Evolutionary conservation across 2,329 filamentous ascomycete genomes (phyloP).

Genomic region (Fusarium goolgardi): DNA sequence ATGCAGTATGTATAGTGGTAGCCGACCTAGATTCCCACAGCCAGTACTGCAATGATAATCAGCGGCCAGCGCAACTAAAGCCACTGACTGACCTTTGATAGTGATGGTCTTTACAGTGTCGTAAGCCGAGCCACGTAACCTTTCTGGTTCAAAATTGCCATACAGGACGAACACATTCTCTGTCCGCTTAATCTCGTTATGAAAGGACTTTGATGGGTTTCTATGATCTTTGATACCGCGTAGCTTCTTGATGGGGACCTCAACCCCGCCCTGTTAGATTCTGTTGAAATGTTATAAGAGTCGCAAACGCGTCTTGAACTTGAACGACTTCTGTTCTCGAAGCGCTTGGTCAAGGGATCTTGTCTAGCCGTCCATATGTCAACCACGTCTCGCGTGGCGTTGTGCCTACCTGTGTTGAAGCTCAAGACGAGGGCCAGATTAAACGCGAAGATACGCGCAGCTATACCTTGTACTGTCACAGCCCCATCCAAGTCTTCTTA

Average conservation of each 20-base stretch:
- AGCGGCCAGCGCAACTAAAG: not conserved
- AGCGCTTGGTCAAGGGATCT: not conserved
- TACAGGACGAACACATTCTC: not conserved
- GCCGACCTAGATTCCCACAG: not conserved
- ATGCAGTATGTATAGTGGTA: not conserved
- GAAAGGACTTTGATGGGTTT: constrained; percentile 33
- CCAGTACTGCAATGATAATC: not conserved
- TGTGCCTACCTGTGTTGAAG: not conserved
- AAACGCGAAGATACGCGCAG: constrained; percentile 2
- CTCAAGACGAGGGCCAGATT: not conserved
- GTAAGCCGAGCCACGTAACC: not conserved
- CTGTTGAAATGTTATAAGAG: constrained; percentile 21
- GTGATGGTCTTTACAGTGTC: not conserved
- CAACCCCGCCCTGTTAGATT: constrained; percentile 11
- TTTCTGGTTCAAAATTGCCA: not conserved
- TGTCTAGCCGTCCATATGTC: not conserved
- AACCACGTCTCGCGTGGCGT: not conserved
- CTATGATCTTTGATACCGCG: constrained; percentile 1
- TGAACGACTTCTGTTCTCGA: not conserved
- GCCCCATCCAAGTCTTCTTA: not conserved
- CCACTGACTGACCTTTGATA: not conserved
- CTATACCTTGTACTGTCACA: constrained; percentile 4
- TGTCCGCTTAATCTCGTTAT: not conserved
- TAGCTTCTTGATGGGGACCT: constrained; percentile 12
- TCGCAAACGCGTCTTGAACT: not conserved